These are phyloP conservation scores for Verticillium albo-atrum DNA, from an alignment of 2,329 filamentous ascomycete species.

Conservation along the genomic window DNA sequence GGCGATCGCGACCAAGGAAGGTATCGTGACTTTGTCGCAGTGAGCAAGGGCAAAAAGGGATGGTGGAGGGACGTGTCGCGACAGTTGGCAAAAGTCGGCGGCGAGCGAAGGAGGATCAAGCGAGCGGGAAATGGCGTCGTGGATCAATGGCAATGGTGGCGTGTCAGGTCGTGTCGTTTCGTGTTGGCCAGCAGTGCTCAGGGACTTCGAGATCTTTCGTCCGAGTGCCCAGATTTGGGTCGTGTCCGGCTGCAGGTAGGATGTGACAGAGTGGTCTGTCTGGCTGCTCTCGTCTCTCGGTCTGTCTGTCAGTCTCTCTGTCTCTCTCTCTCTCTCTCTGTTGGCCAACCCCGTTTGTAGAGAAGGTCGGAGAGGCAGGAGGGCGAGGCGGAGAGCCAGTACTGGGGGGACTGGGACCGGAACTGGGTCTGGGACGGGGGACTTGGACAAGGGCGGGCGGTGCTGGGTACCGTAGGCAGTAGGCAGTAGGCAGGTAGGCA, in stretches of 20 bases:
- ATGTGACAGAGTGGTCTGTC: neutral
- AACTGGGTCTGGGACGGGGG: neutral
- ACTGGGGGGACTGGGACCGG: neutral
- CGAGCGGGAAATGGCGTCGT: neutral
- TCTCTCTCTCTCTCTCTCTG: neutral
- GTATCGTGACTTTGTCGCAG: neutral
- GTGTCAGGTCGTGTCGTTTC: neutral
- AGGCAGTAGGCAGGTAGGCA: too few relatives aligned
- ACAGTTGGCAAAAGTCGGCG: neutral
- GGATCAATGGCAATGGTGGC: neutral
- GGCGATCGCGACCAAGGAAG: neutral
- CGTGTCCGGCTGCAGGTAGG: neutral
- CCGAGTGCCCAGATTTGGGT: neutral
- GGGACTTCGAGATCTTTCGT: neutral
- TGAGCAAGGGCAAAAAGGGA: neutral
- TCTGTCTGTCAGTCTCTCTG: too few relatives aligned
- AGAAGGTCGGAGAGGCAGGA: neutral
- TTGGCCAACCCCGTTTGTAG: neutral
- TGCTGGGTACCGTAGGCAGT: too few relatives aligned
- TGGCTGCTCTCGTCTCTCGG: neutral
- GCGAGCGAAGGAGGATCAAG: neutral
- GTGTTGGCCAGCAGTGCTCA: neutral
- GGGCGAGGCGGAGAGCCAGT: neutral
- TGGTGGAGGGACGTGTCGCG: neutral
- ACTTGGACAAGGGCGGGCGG: too few relatives aligned